phyloP scores from a whole-genome alignment of 2,329 filamentous ascomycete species.

The Lasiodiplodia citricola region DNA sequence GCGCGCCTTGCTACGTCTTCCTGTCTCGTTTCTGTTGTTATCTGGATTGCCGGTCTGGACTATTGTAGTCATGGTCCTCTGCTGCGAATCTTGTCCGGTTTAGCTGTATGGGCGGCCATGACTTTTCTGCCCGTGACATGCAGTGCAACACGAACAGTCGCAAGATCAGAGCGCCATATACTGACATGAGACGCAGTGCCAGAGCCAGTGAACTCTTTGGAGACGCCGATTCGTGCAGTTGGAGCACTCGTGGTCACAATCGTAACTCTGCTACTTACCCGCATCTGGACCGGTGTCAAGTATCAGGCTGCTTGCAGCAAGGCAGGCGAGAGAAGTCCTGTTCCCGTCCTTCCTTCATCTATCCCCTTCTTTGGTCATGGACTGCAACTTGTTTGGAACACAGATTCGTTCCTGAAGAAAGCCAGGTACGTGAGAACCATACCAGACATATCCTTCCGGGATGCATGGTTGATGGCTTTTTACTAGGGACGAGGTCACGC shows the following conservation, averaged over 20 bases:
- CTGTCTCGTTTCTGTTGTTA: background rate
- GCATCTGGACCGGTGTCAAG: slow-evolving; percentile 31
- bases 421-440: slow-evolving; percentile 43
- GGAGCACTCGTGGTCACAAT: slow-evolving; percentile 1
- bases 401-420: slow-evolving; percentile 50
- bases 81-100: background rate
- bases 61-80: background rate
- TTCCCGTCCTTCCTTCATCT: slow-evolving; percentile 64
- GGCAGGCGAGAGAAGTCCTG: slow-evolving; percentile 43
- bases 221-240: slow-evolving; percentile 3
- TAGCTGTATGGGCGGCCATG: background rate
- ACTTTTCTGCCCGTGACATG: background rate
- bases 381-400: slow-evolving; percentile 54
- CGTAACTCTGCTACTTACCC: slow-evolving; percentile 36
- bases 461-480: slow-evolving; percentile 30
- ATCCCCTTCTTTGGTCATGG: slow-evolving; percentile 63
- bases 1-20: background rate
- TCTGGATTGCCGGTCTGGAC: background rate
- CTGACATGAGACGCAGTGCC: background rate
- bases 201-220: slow-evolving; percentile 5
- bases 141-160: background rate
- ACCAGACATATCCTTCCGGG: background rate
- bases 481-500: slow-evolving; percentile 12
- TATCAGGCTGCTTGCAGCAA: slow-evolving; percentile 35
- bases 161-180: background rate